Evolutionary conservation across 768 basidiomycete species (phyloP).

Genomic region (Pleurotus tuber-regium): DNA sequence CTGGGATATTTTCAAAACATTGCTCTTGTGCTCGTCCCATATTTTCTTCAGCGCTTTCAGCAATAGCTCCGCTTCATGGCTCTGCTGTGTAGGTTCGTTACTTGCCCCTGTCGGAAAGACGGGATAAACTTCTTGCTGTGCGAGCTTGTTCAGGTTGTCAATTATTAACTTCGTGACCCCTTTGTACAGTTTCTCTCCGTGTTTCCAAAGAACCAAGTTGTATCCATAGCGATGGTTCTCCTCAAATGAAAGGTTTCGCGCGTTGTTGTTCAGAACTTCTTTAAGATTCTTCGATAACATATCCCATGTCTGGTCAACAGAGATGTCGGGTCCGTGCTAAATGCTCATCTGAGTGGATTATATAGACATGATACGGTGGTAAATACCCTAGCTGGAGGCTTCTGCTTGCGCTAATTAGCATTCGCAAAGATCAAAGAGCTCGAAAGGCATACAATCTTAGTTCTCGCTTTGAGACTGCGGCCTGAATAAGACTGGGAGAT

Average conservation of each 20-base stretch:
- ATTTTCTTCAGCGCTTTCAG: constrained; percentile 80
- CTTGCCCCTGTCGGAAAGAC: constrained; percentile 74
- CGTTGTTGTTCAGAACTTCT: constrained; percentile 95
- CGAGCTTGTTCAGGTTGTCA: constrained; percentile 81
- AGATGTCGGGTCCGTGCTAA: constrained; percentile 72
- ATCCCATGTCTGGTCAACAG: constrained; percentile 83
- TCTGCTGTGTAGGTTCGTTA: constrained; percentile 69
- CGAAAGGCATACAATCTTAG: not conserved
- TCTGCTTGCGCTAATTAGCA: not conserved
- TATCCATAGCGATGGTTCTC: constrained; percentile 94
- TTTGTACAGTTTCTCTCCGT: constrained; percentile 82
- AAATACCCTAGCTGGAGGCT: not conserved
- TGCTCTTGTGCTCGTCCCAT: constrained; percentile 92
- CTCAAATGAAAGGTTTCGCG: constrained; percentile 84
- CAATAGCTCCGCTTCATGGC: constrained; percentile 81
- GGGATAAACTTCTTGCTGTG: constrained; percentile 72
- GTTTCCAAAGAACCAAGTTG: constrained; percentile 87
- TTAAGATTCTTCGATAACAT: constrained; percentile 81
- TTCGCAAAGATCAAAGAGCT: not conserved
- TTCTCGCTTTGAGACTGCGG: not conserved
- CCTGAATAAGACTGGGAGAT: constrained; percentile 6
- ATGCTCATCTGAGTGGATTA: not conserved
- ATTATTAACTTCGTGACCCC: constrained; percentile 77
- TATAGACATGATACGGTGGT: not conserved
- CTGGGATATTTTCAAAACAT: constrained; percentile 85